Percentiles rank a stretch among this genome's conserved stretches.
Conservation (phyloP, 768 basidiomycete species). For the Leccinum boreale region DNA sequence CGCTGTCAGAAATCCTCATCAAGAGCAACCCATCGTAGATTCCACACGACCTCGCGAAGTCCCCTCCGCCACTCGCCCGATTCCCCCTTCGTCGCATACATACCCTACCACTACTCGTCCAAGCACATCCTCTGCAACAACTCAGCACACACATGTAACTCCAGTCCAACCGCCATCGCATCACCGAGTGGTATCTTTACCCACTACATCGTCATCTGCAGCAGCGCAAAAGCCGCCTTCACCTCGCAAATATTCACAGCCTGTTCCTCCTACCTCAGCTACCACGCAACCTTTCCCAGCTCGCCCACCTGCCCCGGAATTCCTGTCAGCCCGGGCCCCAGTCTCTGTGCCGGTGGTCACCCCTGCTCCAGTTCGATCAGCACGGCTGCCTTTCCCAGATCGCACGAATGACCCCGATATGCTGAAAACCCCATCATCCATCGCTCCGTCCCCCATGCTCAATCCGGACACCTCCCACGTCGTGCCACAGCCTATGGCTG, state of each 20-base stretch:
- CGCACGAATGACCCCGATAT: constrained; percentile 47
- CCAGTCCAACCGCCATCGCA: constrained; percentile 27
- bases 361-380: constrained; percentile 28
- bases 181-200: constrained; percentile 37
- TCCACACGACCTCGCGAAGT: constrained; percentile 23
- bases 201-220: constrained; percentile 19
- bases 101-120: constrained; percentile 24
- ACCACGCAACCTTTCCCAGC: constrained; percentile 31
- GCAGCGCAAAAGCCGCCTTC: constrained; percentile 23
- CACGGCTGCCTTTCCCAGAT: constrained; percentile 23
- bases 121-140: constrained; percentile 14
- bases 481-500: constrained; percentile 5
- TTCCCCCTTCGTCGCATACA: constrained; percentile 19
- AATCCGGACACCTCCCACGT: constrained; percentile 29
- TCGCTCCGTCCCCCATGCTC: constrained; percentile 47
- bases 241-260: constrained; percentile 30
- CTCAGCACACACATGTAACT: constrained; percentile 20
- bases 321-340: constrained; percentile 24
- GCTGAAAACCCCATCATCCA: constrained; percentile 63
- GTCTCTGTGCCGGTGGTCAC: constrained; percentile 30
- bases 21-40: constrained; percentile 23
- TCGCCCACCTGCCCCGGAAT: constrained; percentile 17
- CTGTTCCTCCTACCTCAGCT: constrained; percentile 21
- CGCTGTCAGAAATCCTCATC: constrained; percentile 15
- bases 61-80: constrained; percentile 17